Conservation (phyloP, 202 grass and related monocot species). For the Cymbopogon flexuosus region DNA sequence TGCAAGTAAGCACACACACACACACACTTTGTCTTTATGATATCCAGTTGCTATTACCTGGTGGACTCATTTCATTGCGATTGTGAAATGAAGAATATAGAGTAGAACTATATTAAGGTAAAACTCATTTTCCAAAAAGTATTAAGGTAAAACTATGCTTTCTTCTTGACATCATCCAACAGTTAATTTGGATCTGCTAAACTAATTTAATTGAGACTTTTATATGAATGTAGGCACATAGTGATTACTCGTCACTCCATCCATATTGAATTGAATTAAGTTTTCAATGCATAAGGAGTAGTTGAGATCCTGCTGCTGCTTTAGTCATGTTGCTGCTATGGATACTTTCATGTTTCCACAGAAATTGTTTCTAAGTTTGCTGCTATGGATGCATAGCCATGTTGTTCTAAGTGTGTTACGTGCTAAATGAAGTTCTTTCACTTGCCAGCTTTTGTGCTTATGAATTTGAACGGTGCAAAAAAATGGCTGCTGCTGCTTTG, state of each 20-base stretch:
- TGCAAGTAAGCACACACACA: slow-evolving; percentile 53
- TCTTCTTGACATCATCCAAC: not conserved
- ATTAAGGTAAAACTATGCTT: not conserved
- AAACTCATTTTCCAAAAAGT: not conserved
- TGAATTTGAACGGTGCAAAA: slow-evolving; percentile 61
- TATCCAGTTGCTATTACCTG: not conserved
- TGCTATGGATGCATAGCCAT: not conserved
- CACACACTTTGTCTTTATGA: not conserved
- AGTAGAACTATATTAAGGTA: not conserved
- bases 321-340: too few species aligned
- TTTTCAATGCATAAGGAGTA: not conserved
- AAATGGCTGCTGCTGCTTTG: slow-evolving; percentile 73
- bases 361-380: not conserved
- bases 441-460: slow-evolving; percentile 61
- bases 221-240: not conserved
- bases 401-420: not conserved
- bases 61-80: not conserved
- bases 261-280: not conserved
- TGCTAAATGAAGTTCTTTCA: slow-evolving; percentile 24
- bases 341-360: not conserved
- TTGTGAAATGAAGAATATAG: not conserved
- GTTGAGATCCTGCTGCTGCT: not conserved
- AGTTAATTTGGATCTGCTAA: not conserved
- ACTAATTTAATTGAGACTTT: not conserved
- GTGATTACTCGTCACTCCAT: not conserved